These are phyloP conservation scores for Phialophora verrucosa DNA, from an alignment of 2,329 filamentous ascomycete species.

Conservation along the genomic window DNA sequence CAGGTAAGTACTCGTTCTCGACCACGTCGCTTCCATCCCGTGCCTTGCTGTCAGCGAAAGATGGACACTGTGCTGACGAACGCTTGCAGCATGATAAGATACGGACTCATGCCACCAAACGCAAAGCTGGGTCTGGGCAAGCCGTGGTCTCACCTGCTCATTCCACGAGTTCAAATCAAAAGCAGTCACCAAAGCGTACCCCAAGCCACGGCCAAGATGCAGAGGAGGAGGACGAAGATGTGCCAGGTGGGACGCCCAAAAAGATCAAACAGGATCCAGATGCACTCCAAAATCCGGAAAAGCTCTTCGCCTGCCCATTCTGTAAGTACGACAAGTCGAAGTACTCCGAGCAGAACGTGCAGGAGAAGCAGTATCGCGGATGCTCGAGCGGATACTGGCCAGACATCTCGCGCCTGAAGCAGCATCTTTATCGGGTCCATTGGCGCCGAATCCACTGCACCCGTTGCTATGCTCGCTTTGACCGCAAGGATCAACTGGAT, in stretches of 20 bases:
- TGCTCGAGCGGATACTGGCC: slow-evolving; percentile 37
- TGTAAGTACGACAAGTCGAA: slow-evolving; percentile 36
- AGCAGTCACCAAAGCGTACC: slow-evolving; percentile 23
- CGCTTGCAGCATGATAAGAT: slow-evolving; percentile 14
- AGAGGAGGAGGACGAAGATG: slow-evolving; percentile 35
- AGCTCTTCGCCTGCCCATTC: slow-evolving; percentile 38
- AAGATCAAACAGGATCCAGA: slow-evolving; percentile 34
- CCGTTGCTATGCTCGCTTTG: slow-evolving; percentile 34
- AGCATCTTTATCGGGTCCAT: slow-evolving; percentile 40
- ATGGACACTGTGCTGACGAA: slow-evolving; percentile 8
- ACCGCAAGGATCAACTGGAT: slow-evolving; percentile 29
- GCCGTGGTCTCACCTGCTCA: slow-evolving; percentile 21
- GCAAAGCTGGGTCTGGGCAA: slow-evolving; percentile 29
- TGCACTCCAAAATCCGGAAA: slow-evolving; percentile 18
- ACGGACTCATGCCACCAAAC: slow-evolving; percentile 34
- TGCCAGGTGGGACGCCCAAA: slow-evolving; percentile 34
- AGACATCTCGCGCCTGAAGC: slow-evolving; percentile 39
- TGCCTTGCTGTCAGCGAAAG: background rate
- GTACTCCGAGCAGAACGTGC: slow-evolving; percentile 36
- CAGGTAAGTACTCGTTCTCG: slow-evolving; percentile 17
- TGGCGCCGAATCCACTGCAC: slow-evolving; percentile 32
- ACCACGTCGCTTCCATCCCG: background rate
- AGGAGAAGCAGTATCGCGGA: slow-evolving; percentile 37
- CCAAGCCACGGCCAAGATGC: slow-evolving; percentile 21
- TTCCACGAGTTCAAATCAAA: slow-evolving; percentile 21